These are phyloP conservation scores for Pholiota molesta DNA, from an alignment of 768 basidiomycete species.

Conservation along the genomic window DNA sequence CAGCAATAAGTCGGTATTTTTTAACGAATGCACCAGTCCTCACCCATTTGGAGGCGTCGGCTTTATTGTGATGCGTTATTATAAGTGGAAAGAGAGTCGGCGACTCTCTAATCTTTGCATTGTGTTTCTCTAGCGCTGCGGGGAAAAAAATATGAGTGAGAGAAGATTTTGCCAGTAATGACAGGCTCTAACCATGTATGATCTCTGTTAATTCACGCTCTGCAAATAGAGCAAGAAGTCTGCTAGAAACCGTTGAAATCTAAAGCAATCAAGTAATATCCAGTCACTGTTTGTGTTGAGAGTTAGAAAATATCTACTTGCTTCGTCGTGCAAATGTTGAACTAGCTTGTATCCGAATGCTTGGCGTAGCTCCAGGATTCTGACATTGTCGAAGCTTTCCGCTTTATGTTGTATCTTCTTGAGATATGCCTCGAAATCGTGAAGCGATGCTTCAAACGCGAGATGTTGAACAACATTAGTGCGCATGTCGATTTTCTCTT, in stretches of 20 bases:
- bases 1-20: no score
- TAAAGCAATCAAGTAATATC: neutral
- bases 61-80: conserved; percentile 16
- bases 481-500: conserved; percentile 21
- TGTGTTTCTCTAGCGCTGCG: conserved; percentile 19
- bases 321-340: conserved; percentile 22
- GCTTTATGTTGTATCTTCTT: conserved; percentile 3
- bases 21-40: neutral
- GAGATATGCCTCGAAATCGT: conserved; percentile 16
- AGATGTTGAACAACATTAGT: conserved; percentile 20
- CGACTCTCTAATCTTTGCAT: conserved; percentile 9
- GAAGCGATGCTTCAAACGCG: conserved; percentile 13
- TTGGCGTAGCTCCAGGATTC: conserved; percentile 9
- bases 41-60: conserved; percentile 20
- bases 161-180: neutral
- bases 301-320: neutral
- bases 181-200: conserved; percentile 8
- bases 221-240: conserved; percentile 6
- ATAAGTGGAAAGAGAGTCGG: conserved; percentile 18
- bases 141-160: neutral
- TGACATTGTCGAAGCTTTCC: conserved; percentile 13
- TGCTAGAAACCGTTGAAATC: conserved; percentile 4
- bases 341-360: conserved; percentile 15
- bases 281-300: neutral
- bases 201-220: conserved; percentile 10